Base-by-base conservation (phyloP, 306 rosid species). In the Sicyos edulis region DNA sequence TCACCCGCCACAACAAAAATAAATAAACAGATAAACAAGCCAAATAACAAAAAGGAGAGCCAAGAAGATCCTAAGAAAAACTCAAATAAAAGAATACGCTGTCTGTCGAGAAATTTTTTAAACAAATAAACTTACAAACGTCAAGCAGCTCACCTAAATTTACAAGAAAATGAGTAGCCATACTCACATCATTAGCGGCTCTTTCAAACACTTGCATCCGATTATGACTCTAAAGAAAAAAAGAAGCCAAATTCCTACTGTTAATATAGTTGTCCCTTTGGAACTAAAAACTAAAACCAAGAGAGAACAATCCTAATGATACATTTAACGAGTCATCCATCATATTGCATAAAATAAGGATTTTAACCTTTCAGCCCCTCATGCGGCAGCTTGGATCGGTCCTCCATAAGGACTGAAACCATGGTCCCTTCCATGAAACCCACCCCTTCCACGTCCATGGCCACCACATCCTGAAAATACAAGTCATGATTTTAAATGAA, bases 351-450 rank as follows among this genome's bases (percentile, higher is more conserved):
- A 78, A 62, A n/a, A n/a, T 71, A 75, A 70, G 7, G 45, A 77
- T 47, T 37, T 68, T 0, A 57, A 63, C 82, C 61, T 40, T 74
- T 52, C 64, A 42, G 57, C 81, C 66, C 78, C 79, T 83, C 72
- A 91, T 70, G 89, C 88, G 32, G 91, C 83, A 24, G 88, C 89
- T 78, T 86, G 88, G 80, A 84, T 89, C 78, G 74, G 90, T 60
- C 83, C 93, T 56, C 82, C 91, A 79, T 86, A 87, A 52, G 93
- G 67, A 72, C 93, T 87, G 71, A 80, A 83, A 82, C 92, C 91
- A 84, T 91, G 96, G 37, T 93, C 97, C 83, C 97, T 85, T 40
- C 97, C 97, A 47, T 88, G 88, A 77, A 50, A 79, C 34, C 80
- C 66, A 1, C 93, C 93, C 78, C 90, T 79, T 49, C 93, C 88